A percentile compares a stretch with the other conserved stretches of the same genome.
These are phyloP conservation scores for Sporothrix humicola DNA, from an alignment of 2,329 filamentous ascomycete genomes.

Conservation along the genomic window DNA sequence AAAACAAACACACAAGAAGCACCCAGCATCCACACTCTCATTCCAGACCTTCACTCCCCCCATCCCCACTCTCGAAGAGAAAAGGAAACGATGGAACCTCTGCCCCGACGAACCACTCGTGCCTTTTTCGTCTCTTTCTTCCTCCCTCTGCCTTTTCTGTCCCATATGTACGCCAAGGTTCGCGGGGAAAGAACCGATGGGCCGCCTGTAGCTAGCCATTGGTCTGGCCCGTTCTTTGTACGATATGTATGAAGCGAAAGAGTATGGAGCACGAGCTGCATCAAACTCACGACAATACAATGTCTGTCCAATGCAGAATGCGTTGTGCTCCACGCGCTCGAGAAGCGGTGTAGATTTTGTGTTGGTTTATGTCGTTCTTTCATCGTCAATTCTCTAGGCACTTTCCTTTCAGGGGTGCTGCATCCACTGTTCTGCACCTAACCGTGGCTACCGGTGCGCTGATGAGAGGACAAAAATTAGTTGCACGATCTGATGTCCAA, in stretches of 20 bases:
- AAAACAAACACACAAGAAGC: background rate
- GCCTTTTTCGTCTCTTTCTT: no score
- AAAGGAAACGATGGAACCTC: background rate
- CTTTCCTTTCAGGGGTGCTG: background rate
- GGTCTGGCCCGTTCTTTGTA: background rate
- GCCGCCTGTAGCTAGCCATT: background rate
- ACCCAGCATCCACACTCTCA: background rate
- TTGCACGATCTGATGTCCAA: background rate
- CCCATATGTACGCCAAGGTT: background rate
- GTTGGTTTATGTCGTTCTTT: background rate
- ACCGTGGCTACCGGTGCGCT: background rate
- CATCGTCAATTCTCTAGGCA: background rate
- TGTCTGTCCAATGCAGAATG: background rate
- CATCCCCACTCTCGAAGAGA: no score
- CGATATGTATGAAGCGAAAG: no score
- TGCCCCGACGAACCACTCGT: background rate
- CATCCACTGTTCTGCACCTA: background rate
- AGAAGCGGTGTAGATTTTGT: background rate
- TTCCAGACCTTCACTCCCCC: background rate
- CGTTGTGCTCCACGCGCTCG: background rate
- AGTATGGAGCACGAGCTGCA: no score
- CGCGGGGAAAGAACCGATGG: conserved; percentile 23
- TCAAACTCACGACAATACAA: background rate
- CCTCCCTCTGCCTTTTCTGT: background rate
- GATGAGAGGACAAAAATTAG: background rate